Evolutionary conservation across 2,329 filamentous ascomycete species (phyloP), one percentile per base, ranked within the genome.

Genomic region (Beauveria bassiana): DNA sequence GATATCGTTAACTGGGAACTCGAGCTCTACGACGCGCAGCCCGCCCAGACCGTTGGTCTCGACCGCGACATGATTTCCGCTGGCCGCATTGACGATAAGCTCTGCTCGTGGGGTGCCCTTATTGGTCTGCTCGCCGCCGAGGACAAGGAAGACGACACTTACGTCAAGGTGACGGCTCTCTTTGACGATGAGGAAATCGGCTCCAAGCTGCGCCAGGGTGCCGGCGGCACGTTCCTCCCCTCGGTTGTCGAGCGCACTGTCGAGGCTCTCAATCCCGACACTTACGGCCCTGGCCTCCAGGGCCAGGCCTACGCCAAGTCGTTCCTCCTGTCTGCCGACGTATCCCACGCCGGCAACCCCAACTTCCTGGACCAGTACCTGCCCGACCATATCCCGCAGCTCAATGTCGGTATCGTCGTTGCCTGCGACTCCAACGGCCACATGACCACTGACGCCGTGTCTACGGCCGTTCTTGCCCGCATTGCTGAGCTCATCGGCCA

Each of bases 101-200:
- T 99, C 52, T 98, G 95, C 81, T 96, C 90, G 38, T 98, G 91
- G 87, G 86, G 92, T 8, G 93, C 95, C 8, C 81, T 97, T 58
- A 87, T 93, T 73, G 93, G 86, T 3, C 86, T 99, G 0, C 80
- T 97, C 31, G 86, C 88, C 55, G 85, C 87, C 20, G 78, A 84
- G 14, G 76, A 81, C 45, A 79, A 74, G 66, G 77, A 82, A 1
- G 72, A 78, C 10, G 83, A 88, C 63, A 82, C 86, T n/a, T 83
- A 88, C 59, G 86, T 98, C 74, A 96, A 96, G 76, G 81, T 97
- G 61, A 90, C 95, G 42, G 92, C 89, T n/a, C 87, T 97, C 68
- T 98, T 98, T 70, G 95, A 98, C 71, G 90, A 97, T 69, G 95
- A 99, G 74, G 95, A 99, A 74, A 96, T 99, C 64, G 95, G 95